These are phyloP conservation scores for Botrytis byssoidea DNA, from an alignment of 2,329 filamentous ascomycete species.

Conservation along the genomic window DNA sequence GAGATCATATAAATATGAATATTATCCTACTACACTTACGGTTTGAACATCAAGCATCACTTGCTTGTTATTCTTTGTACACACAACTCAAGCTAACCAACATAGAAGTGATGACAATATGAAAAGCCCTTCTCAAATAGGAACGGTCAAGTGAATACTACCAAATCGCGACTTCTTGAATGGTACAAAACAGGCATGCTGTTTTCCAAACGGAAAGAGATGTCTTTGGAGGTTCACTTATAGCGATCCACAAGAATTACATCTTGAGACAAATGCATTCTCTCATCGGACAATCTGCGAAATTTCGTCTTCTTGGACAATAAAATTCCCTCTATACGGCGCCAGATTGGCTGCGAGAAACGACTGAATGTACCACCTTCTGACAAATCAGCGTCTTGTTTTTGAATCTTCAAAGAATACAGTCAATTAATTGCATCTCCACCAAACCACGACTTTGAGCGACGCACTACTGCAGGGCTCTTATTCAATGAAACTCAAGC, in stretches of 20 bases:
- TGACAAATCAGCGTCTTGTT: background rate
- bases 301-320: background rate
- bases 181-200: background rate
- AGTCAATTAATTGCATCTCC: background rate
- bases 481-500: conserved; percentile 14
- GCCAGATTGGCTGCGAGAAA: background rate
- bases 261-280: background rate
- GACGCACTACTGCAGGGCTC: background rate
- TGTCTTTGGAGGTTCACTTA: background rate
- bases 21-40: conserved; percentile 22
- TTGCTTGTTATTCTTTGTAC: background rate
- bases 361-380: background rate
- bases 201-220: background rate
- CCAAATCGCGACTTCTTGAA: conserved; percentile 1
- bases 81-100: background rate
- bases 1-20: conserved; percentile 30
- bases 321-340: background rate
- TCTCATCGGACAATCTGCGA: background rate
- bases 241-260: background rate
- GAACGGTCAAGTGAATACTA: background rate
- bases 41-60: background rate
- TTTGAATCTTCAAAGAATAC: background rate
- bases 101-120: background rate
- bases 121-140: background rate
- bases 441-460: background rate